These are phyloP conservation scores for Hericium coralloides DNA, from an alignment of 768 basidiomycete genomes.

Conservation along the genomic window DNA sequence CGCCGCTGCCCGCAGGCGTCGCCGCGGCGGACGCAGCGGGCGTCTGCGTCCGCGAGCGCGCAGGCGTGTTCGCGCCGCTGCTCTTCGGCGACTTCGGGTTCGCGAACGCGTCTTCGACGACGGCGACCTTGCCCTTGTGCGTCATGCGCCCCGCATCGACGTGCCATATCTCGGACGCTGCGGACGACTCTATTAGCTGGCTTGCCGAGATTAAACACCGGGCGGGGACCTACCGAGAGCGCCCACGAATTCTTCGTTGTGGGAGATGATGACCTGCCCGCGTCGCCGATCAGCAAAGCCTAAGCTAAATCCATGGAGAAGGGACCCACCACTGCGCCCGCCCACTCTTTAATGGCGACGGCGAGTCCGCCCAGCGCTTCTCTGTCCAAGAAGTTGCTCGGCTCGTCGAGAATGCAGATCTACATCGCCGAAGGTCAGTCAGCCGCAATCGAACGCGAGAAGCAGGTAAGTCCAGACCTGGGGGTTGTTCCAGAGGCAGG, in stretches of 20 bases:
- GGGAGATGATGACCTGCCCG: slow-evolving; percentile 95
- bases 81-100: slow-evolving; percentile 63
- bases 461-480: slow-evolving; percentile 41
- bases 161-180: slow-evolving; percentile 92
- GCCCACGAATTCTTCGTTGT: slow-evolving; percentile 83
- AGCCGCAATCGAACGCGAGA: neutral
- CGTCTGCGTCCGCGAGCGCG: slow-evolving; percentile 58
- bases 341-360: slow-evolving; percentile 92
- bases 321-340: slow-evolving; percentile 69
- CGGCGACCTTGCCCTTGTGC: slow-evolving; percentile 79
- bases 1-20: slow-evolving; percentile 76
- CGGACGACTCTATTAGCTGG: slow-evolving; percentile 15
- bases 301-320: slow-evolving; percentile 9
- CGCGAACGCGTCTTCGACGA: slow-evolving; percentile 78
- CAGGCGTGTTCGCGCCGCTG: slow-evolving; percentile 64
- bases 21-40: slow-evolving; percentile 60
- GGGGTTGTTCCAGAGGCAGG: slow-evolving; percentile 94
- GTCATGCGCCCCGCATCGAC: slow-evolving; percentile 79
- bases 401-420: slow-evolving; percentile 80
- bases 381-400: slow-evolving; percentile 95
- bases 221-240: slow-evolving; percentile 56
- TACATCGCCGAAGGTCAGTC: slow-evolving; percentile 16
- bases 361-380: slow-evolving; percentile 93
- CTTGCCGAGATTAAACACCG: slow-evolving; percentile 8
- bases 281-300: slow-evolving; percentile 14